Conservation (phyloP, 2,329 filamentous ascomycete genomes). For the Aspergillus cejpii region DNA sequence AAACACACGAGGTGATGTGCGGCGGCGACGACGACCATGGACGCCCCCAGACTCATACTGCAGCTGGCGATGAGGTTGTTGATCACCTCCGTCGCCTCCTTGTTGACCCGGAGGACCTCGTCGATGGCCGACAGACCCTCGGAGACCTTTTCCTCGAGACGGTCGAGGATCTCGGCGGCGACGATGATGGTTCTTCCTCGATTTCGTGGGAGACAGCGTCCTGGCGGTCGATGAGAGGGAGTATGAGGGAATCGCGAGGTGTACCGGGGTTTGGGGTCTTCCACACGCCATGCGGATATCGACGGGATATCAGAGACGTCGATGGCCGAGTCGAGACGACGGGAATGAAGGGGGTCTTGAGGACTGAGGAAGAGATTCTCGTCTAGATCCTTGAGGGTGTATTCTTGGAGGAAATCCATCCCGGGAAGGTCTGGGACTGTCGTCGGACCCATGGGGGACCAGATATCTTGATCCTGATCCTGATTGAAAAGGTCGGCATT, state of each 20-base stretch:
- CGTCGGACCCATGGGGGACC: background rate
- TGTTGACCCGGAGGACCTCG: background rate
- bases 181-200: background rate
- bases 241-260: no score
- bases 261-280: no score
- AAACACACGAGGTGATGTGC: background rate
- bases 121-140: background rate
- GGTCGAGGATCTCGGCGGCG: background rate
- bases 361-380: no score
- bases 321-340: background rate
- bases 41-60: background rate
- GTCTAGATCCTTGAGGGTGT: background rate
- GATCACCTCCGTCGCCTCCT: background rate
- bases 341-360: no score
- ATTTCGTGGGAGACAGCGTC: no score
- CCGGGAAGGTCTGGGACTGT: background rate
- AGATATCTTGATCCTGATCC: no score
- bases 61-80: background rate
- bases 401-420: background rate
- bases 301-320: background rate
- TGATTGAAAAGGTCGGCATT: background rate
- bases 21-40: background rate
- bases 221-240: no score
- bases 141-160: background rate
- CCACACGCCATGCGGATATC: background rate